Percentiles rank a stretch among this genome's conserved stretches.
Conservation (phyloP, 345 rosid species). For the Citrus australasica region DNA sequence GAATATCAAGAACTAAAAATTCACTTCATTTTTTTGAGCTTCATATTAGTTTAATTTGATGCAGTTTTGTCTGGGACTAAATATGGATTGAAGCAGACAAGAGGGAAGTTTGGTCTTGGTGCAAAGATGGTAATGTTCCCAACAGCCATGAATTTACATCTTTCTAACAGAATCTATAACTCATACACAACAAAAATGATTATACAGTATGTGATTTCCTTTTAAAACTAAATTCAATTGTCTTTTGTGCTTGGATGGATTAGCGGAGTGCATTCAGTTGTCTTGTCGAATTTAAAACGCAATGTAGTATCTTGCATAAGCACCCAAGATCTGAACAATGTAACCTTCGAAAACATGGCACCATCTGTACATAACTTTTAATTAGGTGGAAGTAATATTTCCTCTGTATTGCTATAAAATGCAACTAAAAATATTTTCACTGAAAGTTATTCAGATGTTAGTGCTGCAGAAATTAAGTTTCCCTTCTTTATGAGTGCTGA, state of each 20-base stretch:
- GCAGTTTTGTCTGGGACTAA: constrained; percentile 93
- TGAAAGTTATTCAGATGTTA: background rate
- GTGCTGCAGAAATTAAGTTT: background rate
- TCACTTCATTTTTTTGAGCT: background rate
- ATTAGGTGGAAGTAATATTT: background rate
- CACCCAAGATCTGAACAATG: background rate
- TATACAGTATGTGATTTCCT: background rate
- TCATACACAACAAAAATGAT: background rate
- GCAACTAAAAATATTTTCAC: background rate
- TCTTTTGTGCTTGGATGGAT: background rate
- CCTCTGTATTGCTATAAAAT: too few relatives aligned
- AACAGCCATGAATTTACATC: constrained; percentile 7
- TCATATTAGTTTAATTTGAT: constrained; percentile 19
- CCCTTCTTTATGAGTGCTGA: too few relatives aligned
- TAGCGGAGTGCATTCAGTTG: background rate
- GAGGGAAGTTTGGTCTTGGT: constrained; percentile 98
- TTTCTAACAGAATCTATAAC: background rate
- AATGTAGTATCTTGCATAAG: background rate
- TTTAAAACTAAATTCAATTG: background rate
- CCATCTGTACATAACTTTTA: background rate
- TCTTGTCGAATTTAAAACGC: background rate
- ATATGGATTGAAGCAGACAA: constrained; percentile 96
- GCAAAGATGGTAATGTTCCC: constrained; percentile 80
- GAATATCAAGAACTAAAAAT: background rate
- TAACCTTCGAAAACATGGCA: background rate